Evolutionary conservation across 306 rosid species (phyloP).

Genomic region (Pterocarpus santalinus): DNA sequence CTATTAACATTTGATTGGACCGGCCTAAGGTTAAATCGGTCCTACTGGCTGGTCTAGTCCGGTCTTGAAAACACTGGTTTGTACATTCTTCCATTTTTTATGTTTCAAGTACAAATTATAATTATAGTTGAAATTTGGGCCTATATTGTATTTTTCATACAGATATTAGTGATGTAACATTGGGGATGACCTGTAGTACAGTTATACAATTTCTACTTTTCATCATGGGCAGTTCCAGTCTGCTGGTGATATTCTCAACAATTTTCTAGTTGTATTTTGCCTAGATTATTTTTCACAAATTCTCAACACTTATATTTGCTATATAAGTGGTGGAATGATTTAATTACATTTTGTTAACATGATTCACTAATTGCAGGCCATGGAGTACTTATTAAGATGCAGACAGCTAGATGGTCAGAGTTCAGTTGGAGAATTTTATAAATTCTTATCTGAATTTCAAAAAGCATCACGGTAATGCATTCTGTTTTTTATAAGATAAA

Average conservation of each 20-base stretch:
- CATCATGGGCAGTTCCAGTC: too few species aligned
- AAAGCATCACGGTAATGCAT: conserved; percentile 80
- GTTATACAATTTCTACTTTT: too few species aligned
- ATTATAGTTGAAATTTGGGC: conserved; percentile 15
- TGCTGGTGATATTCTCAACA: not conserved
- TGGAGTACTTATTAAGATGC: conserved; percentile 81
- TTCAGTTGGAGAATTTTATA: conserved; percentile 70
- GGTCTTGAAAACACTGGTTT: not conserved
- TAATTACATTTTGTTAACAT: conserved; percentile 39
- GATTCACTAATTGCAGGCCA: conserved; percentile 69
- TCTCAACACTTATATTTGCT: conserved; percentile 34
- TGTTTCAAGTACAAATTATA: not conserved
- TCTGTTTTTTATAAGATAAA: not conserved
- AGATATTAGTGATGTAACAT: not conserved
- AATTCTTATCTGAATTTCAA: conserved; percentile 80
- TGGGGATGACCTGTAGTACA: conserved; percentile 21
- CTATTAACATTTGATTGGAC: too few species aligned
- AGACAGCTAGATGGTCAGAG: conserved; percentile 72
- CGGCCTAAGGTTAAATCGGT: too few species aligned
- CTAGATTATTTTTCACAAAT: not conserved
- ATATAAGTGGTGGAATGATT: not conserved
- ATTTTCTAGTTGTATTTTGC: not conserved
- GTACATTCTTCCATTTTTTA: conserved; percentile 11
- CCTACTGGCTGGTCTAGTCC: too few species aligned
- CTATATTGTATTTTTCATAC: conserved; percentile 1